A percentile compares a stretch with the other conserved stretches of the same genome.
Evolutionary conservation across 768 basidiomycete species (phyloP).

Genomic region (Pleurotus cornucopiae): DNA sequence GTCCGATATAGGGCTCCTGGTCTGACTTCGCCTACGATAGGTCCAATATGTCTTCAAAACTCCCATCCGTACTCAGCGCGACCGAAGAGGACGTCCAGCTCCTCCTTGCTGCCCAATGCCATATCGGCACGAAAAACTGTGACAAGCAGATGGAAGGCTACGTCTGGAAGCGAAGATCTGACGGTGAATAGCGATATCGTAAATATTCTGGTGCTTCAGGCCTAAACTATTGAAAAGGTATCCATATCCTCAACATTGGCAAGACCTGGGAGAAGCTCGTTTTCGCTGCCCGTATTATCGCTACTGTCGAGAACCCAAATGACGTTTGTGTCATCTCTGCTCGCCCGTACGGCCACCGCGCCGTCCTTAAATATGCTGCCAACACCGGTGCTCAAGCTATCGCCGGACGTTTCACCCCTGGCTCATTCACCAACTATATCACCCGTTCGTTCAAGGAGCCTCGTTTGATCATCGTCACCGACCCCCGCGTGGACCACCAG

Average conservation of each 20-base stretch:
- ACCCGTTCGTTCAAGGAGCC: conserved; percentile 99
- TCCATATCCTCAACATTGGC: conserved; percentile 96
- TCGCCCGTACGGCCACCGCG: conserved; percentile 98
- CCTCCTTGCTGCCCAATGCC: conserved; percentile 91
- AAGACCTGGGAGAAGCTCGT: conserved; percentile 99
- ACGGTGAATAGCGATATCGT: conserved; percentile 58
- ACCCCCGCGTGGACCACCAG: conserved; percentile 99
- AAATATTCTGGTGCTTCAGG: conserved; percentile 7
- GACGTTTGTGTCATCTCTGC: conserved; percentile 98
- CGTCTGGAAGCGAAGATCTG: conserved; percentile 93
- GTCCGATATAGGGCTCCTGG: background rate
- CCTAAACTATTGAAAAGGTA: conserved; percentile 48
- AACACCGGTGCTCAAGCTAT: conserved; percentile 99
- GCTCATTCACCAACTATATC: conserved; percentile 99
- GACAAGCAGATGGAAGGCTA: conserved; percentile 99
- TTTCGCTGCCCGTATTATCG: conserved; percentile 95
- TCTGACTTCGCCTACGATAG: conserved; percentile 18
- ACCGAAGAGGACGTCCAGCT: conserved; percentile 98
- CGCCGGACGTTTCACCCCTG: conserved; percentile 98
- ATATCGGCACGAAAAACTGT: conserved; percentile 98
- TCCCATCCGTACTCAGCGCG: conserved; percentile 88
- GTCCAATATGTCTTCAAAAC: conserved; percentile 75
- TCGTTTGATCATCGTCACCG: conserved; percentile 95
- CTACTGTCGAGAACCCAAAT: conserved; percentile 96
- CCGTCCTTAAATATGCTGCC: conserved; percentile 96